These are phyloP conservation scores for Plasmodium adleri DNA, from an alignment of 169 alveolate species.

Conservation along the genomic window DNA sequence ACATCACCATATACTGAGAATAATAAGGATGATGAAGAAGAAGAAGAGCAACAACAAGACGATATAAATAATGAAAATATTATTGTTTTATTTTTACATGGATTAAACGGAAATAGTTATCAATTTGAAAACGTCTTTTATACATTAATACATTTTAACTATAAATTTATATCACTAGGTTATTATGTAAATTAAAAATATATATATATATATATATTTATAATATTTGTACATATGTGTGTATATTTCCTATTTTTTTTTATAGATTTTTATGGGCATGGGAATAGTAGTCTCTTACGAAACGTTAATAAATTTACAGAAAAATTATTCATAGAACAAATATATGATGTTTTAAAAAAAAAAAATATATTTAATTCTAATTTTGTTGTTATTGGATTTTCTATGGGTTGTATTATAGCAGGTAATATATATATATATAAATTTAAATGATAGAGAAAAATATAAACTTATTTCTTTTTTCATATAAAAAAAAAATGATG, in stretches of 20 bases:
- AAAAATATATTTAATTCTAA: slow-evolving; percentile 50
- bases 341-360: slow-evolving; percentile 61
- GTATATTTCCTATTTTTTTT: not conserved
- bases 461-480: no score
- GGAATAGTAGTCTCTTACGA: slow-evolving; percentile 29
- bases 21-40: no score
- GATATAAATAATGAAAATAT: slow-evolving; percentile 14
- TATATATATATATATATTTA: not conserved
- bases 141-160: slow-evolving; percentile 14
- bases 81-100: slow-evolving; percentile 56
- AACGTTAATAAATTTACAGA: slow-evolving; percentile 60
- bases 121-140: slow-evolving; percentile 52
- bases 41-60: no score
- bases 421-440: slow-evolving; percentile 21
- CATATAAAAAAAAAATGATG: no score
- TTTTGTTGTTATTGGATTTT: slow-evolving; percentile 54
- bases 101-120: slow-evolving; percentile 56
- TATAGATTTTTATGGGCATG: slow-evolving; percentile 70
- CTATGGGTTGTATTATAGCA: slow-evolving; percentile 76
- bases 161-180: slow-evolving; percentile 64
- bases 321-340: slow-evolving; percentile 65
- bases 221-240: no score
- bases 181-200: not conserved
- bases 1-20: not conserved
- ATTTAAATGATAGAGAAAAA: no score